Base-by-base conservation (phyloP, 805 yeast genomes). In the Yamadazyma paraphyllophila region DNA sequence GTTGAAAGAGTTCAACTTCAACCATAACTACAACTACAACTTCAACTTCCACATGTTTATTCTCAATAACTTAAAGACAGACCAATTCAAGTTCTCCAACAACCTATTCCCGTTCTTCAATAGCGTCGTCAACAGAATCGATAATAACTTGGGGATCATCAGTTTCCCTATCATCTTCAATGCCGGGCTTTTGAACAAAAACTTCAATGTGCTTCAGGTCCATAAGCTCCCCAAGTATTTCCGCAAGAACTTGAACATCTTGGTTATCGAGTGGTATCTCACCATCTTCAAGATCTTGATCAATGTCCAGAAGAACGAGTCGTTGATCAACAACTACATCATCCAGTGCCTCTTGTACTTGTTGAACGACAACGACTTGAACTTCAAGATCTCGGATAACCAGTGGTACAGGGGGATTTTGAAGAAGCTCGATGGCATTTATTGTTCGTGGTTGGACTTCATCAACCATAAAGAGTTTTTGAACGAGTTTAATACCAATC, bases 61-160 rank as follows among this genome's bases (percentile, higher is more conserved):
- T 11, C 32, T 39, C 12, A 49, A 45, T 31, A 37, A 49, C 31
- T 39, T 43, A 27, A 14, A 34, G 5, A 46, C 24, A 29, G 49
- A 45, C n/a, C 50, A 49, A 27, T 15, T 36, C 5, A 53, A 49
- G 31, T 46, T 52, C 48, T 59, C 43, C 36, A 55, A 52, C 39
- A 42, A 49, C 30, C 36, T 58, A 42, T 32, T 52, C n/a, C 52
- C 50, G 12, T 56, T 55, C 48, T 43, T 35, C 41, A 40, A 40
- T 24, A 34, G 11, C 10, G 10, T 45, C 4, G 43, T 52, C n/a
- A 39, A 25, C 20, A 55, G 51, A 24, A 54, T 79, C 37, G 77
- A 77, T 55, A 76, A 78, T 54, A 78, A 78, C 49, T 59, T 80
- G 43, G 82, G 82, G 1, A 66, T 79, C 20, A 65, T 78, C 11